These are phyloP conservation scores for Pichia phayaonensis DNA, from an alignment of 805 yeast genomes.

Conservation along the genomic window DNA sequence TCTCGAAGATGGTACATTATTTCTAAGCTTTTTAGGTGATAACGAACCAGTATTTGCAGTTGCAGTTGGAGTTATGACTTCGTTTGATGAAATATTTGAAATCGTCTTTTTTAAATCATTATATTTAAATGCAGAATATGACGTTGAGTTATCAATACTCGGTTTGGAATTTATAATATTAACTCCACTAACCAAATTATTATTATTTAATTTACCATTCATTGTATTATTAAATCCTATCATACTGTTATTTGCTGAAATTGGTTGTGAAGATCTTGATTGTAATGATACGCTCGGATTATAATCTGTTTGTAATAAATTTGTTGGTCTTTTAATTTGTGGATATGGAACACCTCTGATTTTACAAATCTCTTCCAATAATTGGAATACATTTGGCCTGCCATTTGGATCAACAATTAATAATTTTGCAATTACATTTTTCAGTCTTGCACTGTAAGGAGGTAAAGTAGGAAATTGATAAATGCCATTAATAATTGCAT, in stretches of 20 bases:
- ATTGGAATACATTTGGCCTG: slow-evolving; percentile 68
- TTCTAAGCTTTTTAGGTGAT: slow-evolving; percentile 3
- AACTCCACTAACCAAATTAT: background rate
- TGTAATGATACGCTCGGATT: background rate
- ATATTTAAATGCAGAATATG: background rate
- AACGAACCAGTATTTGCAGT: background rate
- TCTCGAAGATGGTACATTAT: background rate
- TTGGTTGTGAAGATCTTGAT: background rate
- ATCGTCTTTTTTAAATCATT: slow-evolving; percentile 2
- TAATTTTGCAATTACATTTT: slow-evolving; percentile 53
- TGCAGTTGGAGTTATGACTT: background rate
- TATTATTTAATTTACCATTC: background rate
- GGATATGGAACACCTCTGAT: slow-evolving; percentile 43
- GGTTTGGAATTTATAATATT: background rate
- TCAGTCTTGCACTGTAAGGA: slow-evolving; percentile 51
- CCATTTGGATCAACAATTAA: slow-evolving; percentile 58
- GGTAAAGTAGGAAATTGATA: slow-evolving; percentile 50
- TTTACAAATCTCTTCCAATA: slow-evolving; percentile 57
- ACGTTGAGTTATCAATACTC: background rate
- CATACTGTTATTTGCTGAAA: background rate
- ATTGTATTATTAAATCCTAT: background rate
- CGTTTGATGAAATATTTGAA: background rate
- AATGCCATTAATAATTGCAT: slow-evolving; percentile 51
- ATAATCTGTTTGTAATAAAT: background rate
- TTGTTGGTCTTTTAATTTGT: slow-evolving; percentile 15